These are phyloP conservation scores for Botrytis fabae DNA, from an alignment of 2,329 filamentous ascomycete genomes.

Conservation along the genomic window DNA sequence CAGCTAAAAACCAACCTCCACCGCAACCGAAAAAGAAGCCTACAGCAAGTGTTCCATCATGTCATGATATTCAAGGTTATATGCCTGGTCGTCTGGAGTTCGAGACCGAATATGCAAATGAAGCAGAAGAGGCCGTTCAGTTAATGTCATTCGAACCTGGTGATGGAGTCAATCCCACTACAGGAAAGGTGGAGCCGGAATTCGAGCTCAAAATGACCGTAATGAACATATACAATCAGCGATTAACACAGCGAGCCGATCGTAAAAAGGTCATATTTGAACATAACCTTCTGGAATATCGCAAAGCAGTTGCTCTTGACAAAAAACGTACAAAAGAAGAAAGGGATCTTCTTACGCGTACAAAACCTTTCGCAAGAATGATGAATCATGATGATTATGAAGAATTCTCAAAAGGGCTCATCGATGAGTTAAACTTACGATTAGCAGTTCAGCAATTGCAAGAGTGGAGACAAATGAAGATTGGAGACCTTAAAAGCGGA, in stretches of 20 bases:
- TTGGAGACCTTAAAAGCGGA: slow-evolving; percentile 80
- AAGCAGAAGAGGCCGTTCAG: slow-evolving; percentile 96
- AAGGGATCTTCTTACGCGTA: slow-evolving; percentile 83
- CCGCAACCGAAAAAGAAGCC: slow-evolving; percentile 92
- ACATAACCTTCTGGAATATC: slow-evolving; percentile 88
- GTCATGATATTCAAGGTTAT: slow-evolving; percentile 97
- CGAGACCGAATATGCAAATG: slow-evolving; percentile 95
- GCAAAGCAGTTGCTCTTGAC: slow-evolving; percentile 83
- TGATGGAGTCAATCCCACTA: slow-evolving; percentile 82
- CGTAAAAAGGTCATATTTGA: slow-evolving; percentile 97
- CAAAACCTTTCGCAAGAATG: slow-evolving; percentile 93
- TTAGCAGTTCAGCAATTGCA: slow-evolving; percentile 88
- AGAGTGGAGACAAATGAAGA: slow-evolving; percentile 85
- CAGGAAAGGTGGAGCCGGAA: slow-evolving; percentile 86
- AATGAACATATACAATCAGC: slow-evolving; percentile 96
- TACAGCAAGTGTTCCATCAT: slow-evolving; percentile 90
- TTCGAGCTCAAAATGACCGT: slow-evolving; percentile 97
- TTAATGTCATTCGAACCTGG: slow-evolving; percentile 98
- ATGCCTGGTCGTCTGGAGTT: slow-evolving; percentile 98
- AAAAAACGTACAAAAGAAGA: slow-evolving; percentile 98
- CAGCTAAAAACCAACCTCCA: slow-evolving; percentile 78
- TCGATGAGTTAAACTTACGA: slow-evolving; percentile 88
- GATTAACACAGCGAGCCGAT: slow-evolving; percentile 86
- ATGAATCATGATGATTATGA: slow-evolving; percentile 95
- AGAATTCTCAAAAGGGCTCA: slow-evolving; percentile 76